Base-by-base conservation (phyloP, 805 yeast species). In the Ogataea wickerhamii region DNA sequence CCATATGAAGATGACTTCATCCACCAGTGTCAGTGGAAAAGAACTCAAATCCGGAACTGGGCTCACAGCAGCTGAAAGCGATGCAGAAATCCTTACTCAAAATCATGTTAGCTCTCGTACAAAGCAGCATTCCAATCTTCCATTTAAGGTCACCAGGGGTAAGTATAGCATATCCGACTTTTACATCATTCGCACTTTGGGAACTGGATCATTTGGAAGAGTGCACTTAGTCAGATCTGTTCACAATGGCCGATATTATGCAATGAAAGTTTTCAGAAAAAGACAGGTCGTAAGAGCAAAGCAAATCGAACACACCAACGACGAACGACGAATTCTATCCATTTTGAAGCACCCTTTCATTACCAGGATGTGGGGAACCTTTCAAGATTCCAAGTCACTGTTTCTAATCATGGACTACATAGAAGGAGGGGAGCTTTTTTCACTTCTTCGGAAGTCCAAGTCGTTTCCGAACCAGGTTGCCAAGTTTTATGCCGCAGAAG, bases 291-390 rank as follows among this genome's bases (percentile, higher is more conserved):
- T 76, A 10, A 74, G 71, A 48, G 74, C 75, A 74, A 76, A 76
- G 53, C 82, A 76, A 53, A 79, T 76, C 17, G 82, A 76, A 53
- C 82, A 76, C 53, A 76, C 82, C 14, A 76, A 76, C 50, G 82
- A 76, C 52, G 82, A 76, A 57, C 60, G 82, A 40, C 61, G 80
- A 47, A 76, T 76, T 76, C 60, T 76, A 27, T 73, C 71, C 44
- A 61, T 74, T 38, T 76, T 76, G 10, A 77, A 76, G 46, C 82
- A 76, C 50, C 82, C 82, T 5, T 76, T 76, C 45, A 63, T 76
- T 46, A 76, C 74, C 44, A 55, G 81, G 40, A 75, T 76, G 80
- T 76, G 82, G 82, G 82, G 82, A n/a, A 76, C 81, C 5, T 76
- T 71, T 51, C 81, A 76, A 54, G 82, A 76, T 50, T 64, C 75